A percentile compares a stretch with the other conserved stretches of the same genome.
Evolutionary conservation across 768 basidiomycete species (phyloP).

Genomic region (Phaeolepiota aurea): DNA sequence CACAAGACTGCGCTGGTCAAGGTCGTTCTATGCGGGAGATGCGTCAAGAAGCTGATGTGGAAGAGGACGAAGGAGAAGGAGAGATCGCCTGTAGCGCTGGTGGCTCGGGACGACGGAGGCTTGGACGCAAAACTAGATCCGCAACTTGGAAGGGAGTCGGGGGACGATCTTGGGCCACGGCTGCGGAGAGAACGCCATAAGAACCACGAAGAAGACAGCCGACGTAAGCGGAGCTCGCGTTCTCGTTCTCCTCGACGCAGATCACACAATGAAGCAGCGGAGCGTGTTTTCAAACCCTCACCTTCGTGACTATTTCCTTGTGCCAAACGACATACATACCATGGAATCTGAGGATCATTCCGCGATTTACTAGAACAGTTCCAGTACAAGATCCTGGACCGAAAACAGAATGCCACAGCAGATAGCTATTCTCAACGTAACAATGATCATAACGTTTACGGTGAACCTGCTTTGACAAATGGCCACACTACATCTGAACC

Average conservation of each 20-base stretch:
- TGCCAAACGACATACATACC: background rate
- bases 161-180: background rate
- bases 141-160: background rate
- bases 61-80: conserved; percentile 65
- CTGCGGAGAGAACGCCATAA: conserved; percentile 5
- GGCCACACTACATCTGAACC: too few relatives aligned
- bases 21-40: conserved; percentile 74
- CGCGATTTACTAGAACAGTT: too few relatives aligned
- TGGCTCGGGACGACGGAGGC: conserved; percentile 1
- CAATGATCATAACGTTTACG: too few relatives aligned
- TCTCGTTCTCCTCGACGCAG: conserved; percentile 26
- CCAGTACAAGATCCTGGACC: conserved; percentile 9
- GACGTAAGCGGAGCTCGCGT: conserved; percentile 20
- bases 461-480: too few relatives aligned
- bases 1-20: conserved; percentile 82
- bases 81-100: too few relatives aligned
- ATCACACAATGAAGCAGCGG: background rate
- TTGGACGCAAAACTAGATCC: background rate
- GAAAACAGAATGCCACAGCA: too few relatives aligned
- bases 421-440: too few relatives aligned
- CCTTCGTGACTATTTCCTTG: background rate
- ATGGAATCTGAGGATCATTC: background rate
- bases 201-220: conserved; percentile 4
- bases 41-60: conserved; percentile 82
- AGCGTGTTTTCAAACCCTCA: background rate